phyloP scores from a whole-genome alignment of 768 basidiomycete species.

The Kondoa malvinella region DNA sequence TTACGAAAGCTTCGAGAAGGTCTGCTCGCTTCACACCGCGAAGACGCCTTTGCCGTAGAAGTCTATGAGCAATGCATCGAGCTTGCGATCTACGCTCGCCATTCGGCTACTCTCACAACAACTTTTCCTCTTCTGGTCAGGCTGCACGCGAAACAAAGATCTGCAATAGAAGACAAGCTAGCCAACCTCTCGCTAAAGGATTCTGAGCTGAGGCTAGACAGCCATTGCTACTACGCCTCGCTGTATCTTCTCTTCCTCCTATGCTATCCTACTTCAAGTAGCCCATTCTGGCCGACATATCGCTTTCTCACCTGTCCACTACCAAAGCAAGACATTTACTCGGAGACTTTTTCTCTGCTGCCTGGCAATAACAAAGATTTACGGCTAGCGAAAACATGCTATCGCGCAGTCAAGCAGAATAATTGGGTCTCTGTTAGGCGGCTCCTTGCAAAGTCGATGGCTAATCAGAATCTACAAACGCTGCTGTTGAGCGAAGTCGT shows the following conservation, averaged over 20 bases:
- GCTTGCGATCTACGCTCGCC: constrained; percentile 13
- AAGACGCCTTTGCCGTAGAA: constrained; percentile 15
- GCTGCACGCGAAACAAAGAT: no score
- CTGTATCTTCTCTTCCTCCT: constrained; percentile 15
- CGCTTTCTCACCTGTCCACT: background rate
- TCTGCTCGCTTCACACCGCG: constrained; percentile 9
- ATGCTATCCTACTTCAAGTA: constrained; percentile 2
- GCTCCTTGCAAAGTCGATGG: background rate
- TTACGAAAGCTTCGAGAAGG: constrained; percentile 17
- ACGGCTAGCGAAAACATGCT: constrained; percentile 1
- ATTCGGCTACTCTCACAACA: constrained; percentile 12
- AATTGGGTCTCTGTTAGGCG: constrained; percentile 7
- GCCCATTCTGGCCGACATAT: constrained; percentile 6
- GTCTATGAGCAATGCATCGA: constrained; percentile 15
- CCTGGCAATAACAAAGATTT: constrained; percentile 5
- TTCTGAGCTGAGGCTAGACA: background rate
- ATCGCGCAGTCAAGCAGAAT: background rate
- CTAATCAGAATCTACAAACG: constrained; percentile 10
- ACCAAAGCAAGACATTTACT: background rate
- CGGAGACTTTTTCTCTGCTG: background rate
- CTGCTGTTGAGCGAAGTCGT: constrained; percentile 4
- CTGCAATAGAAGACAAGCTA: background rate
- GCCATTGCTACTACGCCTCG: background rate
- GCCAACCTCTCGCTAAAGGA: background rate
- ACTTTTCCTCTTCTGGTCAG: constrained; percentile 13